Base-by-base conservation (phyloP, 805 yeast genomes). In the Candida golubevii region DNA sequence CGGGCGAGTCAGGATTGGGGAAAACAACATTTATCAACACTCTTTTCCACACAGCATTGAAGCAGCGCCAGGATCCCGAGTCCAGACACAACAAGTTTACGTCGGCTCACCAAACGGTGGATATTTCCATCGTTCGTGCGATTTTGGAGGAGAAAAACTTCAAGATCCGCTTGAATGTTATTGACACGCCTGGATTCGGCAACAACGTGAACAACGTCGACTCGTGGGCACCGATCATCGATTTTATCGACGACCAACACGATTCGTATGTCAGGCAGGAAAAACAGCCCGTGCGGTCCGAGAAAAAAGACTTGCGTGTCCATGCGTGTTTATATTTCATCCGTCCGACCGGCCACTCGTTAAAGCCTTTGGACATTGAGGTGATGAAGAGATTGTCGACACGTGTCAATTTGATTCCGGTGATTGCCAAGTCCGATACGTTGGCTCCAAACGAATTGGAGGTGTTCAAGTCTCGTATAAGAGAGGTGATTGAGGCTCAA, bases 141-240 rank as follows among this genome's bases (percentile, higher is more conserved):
- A 76, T 79, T 46, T 74, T 87, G 53, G 93, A 83, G 61, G 97
- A 90, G 61, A 83, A 86, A 65, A 87, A 85, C 61, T 86, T 90
- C 66, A 76, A 74, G 53, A 76, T 87, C 54, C 77, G 84, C 50
- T 77, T 90, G 51, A 88, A 88, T 54, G 75, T 90, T 45, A 81
- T 90, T 56, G 97, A 89, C 65, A 88, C 97, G 1, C 96, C 96
- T 8, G 97, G 97, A 1, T 88, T 88, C 62, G 97, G 97, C 48
- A 95, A 88, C 62, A 85, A 84, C 62, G 85, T 88, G 52, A 85
- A 89, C 70, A 90, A 89, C 67, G 77, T 76, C 58, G 83, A 85
- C 61, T 76, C 93, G 36, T 88, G 96, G 95, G 83, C 82, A 47
- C 88, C 96, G 33, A 78, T 88, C 55, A 74, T 85, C 48, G 95